Evolutionary conservation across 768 basidiomycete genomes (phyloP).

Genomic region (Neoboletus subvelutipes): DNA sequence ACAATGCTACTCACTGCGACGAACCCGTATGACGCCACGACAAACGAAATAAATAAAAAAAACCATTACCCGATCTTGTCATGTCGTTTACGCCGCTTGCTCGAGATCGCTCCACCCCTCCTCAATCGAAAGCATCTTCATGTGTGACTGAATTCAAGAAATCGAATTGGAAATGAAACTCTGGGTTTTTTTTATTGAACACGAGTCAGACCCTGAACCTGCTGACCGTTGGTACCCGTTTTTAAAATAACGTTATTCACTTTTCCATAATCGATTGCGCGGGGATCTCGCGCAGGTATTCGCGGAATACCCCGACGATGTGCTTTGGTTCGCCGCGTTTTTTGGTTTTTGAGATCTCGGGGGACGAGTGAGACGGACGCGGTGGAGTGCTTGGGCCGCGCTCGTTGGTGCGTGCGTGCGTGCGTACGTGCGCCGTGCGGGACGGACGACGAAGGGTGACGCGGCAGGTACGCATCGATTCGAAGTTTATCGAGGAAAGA

Average conservation of each 20-base stretch:
- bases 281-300: slow-evolving; percentile 17
- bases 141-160: too few species aligned
- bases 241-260: slow-evolving; percentile 3
- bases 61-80: neutral
- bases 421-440: too few species aligned
- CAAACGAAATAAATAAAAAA: neutral
- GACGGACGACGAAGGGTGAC: neutral
- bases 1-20: neutral
- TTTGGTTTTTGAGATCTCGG: neutral
- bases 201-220: neutral
- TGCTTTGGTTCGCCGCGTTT: neutral
- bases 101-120: slow-evolving; percentile 10
- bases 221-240: neutral
- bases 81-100: neutral
- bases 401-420: neutral
- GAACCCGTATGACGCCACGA: neutral
- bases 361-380: neutral
- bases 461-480: neutral
- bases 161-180: neutral
- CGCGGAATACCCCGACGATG: slow-evolving; percentile 5
- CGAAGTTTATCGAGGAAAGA: too few species aligned
- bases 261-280: slow-evolving; percentile 17
- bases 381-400: neutral
- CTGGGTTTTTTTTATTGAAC: neutral
- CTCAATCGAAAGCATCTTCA: too few species aligned